A percentile compares a stretch with the other conserved stretches of the same genome.
Conservation (phyloP, 257 asterid genomes). For the Scutellaria galericulata region DNA sequence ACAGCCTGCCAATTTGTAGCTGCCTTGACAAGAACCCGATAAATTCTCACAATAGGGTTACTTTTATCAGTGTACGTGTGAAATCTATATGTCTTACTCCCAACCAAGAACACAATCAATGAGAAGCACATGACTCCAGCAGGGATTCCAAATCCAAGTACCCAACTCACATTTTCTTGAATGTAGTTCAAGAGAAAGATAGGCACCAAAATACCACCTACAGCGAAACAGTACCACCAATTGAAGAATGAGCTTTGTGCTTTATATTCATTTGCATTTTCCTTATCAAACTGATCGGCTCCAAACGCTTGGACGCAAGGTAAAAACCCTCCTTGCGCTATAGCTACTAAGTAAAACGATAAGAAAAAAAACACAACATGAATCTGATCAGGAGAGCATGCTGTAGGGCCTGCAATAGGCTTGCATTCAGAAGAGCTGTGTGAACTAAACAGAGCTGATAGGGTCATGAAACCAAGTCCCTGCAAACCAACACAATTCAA, state of each 20-base stretch:
- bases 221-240: constrained; percentile 41
- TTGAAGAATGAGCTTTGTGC: constrained; percentile 53
- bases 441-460: constrained; percentile 38
- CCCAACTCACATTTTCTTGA: constrained; percentile 55
- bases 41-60: constrained; percentile 40
- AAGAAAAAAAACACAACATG: constrained; percentile 38
- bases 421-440: constrained; percentile 31
- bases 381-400: constrained; percentile 38
- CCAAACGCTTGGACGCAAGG: constrained; percentile 58
- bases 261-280: constrained; percentile 34
- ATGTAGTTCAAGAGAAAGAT: constrained; percentile 42
- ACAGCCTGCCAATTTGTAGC: constrained; percentile 30
- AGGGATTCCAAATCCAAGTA: constrained; percentile 59
- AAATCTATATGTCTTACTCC: constrained; percentile 44
- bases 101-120: constrained; percentile 34
- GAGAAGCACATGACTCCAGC: constrained; percentile 42
- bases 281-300: constrained; percentile 53
- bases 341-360: constrained; percentile 41
- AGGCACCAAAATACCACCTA: constrained; percentile 35
- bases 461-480: constrained; percentile 38
- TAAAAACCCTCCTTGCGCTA: constrained; percentile 51
- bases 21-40: constrained; percentile 39
- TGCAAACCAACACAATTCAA: not conserved
- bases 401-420: not conserved
- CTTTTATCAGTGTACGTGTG: not conserved